Percentiles rank a stretch among this genome's conserved stretches.
These are phyloP conservation scores for Neodidymelliopsis sp. DNA, from an alignment of 2,329 filamentous ascomycete species.

Conservation along the genomic window DNA sequence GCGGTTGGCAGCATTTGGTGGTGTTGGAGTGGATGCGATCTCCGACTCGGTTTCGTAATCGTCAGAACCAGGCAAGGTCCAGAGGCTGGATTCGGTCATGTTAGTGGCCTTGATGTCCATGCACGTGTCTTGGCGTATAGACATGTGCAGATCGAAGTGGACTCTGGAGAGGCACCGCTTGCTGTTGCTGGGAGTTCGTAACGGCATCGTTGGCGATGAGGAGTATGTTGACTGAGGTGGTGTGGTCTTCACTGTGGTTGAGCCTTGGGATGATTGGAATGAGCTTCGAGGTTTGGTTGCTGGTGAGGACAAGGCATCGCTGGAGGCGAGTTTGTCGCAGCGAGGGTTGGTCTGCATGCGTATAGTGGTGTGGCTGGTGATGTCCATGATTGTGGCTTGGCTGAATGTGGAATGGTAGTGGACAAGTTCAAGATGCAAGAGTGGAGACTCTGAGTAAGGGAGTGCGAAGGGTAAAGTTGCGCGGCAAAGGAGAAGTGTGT, in stretches of 20 bases:
- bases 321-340: background rate
- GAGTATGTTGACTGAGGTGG: slow-evolving; percentile 5
- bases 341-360: slow-evolving; percentile 2
- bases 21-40: background rate
- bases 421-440: slow-evolving; percentile 13
- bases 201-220: background rate
- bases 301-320: background rate
- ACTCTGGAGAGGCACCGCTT: background rate
- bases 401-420: slow-evolving; percentile 7
- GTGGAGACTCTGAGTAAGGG: slow-evolving; percentile 22
- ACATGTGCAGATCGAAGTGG: slow-evolving; percentile 23
- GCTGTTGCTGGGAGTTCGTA: background rate
- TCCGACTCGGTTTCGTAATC: slow-evolving; percentile 34
- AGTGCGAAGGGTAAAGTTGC: slow-evolving; percentile 21
- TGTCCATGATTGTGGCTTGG: slow-evolving; percentile 9
- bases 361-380: background rate
- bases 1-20: slow-evolving; percentile 21
- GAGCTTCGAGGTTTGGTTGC: background rate
- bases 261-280: slow-evolving; percentile 9
- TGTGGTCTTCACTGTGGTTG: slow-evolving; percentile 2
- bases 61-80: slow-evolving; percentile 44
- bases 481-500: slow-evolving; percentile 7
- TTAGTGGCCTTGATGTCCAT: slow-evolving; percentile 27
- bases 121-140: slow-evolving; percentile 33
- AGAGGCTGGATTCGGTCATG: slow-evolving; percentile 36